Conservation (phyloP, 257 asterid species). For the Fraxinus cuspidata region DNA sequence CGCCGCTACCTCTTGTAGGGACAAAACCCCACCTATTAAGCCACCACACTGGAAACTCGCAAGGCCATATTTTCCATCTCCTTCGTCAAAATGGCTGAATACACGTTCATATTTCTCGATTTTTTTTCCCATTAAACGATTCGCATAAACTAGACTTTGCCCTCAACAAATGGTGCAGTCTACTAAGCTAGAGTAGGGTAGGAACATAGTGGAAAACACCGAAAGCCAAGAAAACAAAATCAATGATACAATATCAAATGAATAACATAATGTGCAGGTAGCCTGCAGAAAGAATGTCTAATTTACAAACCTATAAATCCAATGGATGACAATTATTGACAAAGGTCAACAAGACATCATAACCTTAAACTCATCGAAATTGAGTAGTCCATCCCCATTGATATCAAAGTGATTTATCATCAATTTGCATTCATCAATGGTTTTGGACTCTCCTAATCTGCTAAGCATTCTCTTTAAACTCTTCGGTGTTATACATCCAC, state of each 20-base stretch:
- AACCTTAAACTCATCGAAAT: slow-evolving; percentile 53
- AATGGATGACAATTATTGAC: too few species aligned
- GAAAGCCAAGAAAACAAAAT: too few species aligned
- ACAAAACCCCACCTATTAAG: slow-evolving; percentile 28
- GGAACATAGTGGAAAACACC: too few species aligned
- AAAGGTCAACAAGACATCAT: slow-evolving; percentile 48
- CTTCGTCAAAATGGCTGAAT: slow-evolving; percentile 34
- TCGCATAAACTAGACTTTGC: background rate
- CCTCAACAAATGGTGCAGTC: too few species aligned
- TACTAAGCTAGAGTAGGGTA: too few species aligned
- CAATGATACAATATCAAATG: too few species aligned
- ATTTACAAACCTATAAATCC: too few species aligned
- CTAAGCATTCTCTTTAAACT: slow-evolving; percentile 62
- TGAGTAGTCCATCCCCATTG: slow-evolving; percentile 59
- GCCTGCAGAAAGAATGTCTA: too few species aligned
- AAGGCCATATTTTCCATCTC: slow-evolving; percentile 38
- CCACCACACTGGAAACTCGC: slow-evolving; percentile 31
- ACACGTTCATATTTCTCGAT: slow-evolving; percentile 28
- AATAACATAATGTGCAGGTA: too few species aligned
- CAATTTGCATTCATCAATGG: slow-evolving; percentile 43
- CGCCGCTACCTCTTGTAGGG: slow-evolving; percentile 48
- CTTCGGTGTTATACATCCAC: slow-evolving; percentile 57
- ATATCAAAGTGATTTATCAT: slow-evolving; percentile 61
- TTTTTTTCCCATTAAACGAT: slow-evolving; percentile 22
- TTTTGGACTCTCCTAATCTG: slow-evolving; percentile 50